Conservation (phyloP, 371 early-diverging fungal species). For the Thermomucor indicae-seudaticae region DNA sequence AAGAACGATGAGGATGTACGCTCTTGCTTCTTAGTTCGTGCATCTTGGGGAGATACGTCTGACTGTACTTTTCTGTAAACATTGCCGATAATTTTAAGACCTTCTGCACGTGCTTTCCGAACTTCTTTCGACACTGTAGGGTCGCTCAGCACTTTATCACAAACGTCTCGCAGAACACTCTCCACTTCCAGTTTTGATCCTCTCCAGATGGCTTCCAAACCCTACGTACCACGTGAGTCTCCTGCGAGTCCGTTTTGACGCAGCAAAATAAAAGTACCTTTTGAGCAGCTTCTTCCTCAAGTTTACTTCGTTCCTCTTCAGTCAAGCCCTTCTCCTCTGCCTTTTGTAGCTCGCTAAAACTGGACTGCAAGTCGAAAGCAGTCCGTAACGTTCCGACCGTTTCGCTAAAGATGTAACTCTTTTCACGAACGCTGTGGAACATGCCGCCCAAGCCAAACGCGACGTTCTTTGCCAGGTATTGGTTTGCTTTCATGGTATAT, state of each 20-base stretch:
- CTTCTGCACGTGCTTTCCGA: conserved; percentile 60
- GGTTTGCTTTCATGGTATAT: conserved; percentile 81
- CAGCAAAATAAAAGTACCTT: no score
- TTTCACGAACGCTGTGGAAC: conserved; percentile 66
- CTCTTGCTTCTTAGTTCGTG: conserved; percentile 22
- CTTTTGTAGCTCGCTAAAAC: conserved; percentile 80
- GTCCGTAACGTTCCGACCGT: conserved; percentile 87
- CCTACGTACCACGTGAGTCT: conserved; percentile 31
- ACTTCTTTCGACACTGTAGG: conserved; percentile 45
- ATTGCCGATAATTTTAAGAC: conserved; percentile 69
- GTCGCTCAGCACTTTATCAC: conserved; percentile 79
- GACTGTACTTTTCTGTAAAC: conserved; percentile 58
- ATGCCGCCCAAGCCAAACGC: conserved; percentile 71
- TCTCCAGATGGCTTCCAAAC: conserved; percentile 90
- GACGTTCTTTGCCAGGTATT: conserved; percentile 69
- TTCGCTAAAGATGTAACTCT: conserved; percentile 83
- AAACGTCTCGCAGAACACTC: conserved; percentile 86
- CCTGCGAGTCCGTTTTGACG: conserved; percentile 3
- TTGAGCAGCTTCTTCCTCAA: conserved; percentile 70
- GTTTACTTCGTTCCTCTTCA: conserved; percentile 54
- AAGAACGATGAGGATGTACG: conserved; percentile 8
- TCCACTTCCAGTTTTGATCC: conserved; percentile 94
- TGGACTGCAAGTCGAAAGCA: conserved; percentile 87
- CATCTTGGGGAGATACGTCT: conserved; percentile 39
- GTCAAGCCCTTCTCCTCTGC: conserved; percentile 78